Evolutionary conservation across 192 early-diverging fungal species (phyloP).

Genomic region (Thamnidium elegans): DNA sequence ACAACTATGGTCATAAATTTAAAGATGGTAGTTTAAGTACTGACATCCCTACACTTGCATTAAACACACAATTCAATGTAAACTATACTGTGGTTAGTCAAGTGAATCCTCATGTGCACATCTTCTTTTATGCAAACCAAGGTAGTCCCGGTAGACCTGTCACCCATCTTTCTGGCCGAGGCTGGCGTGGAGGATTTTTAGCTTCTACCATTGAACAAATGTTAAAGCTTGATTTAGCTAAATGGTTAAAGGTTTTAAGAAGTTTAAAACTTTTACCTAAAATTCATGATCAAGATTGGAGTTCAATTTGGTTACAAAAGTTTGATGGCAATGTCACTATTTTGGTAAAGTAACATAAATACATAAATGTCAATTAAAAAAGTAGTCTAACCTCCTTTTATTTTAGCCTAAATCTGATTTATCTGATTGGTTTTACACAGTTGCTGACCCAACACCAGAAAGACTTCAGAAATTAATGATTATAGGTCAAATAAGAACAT

Average conservation of each 20-base stretch:
- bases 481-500: conserved; percentile 61
- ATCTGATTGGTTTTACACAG: conserved; percentile 59
- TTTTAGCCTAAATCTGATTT: conserved; percentile 55
- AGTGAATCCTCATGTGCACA: conserved; percentile 84
- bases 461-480: conserved; percentile 56
- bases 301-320: conserved; percentile 81
- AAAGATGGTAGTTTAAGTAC: conserved; percentile 86
- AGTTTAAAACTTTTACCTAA: conserved; percentile 79
- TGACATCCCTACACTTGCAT: conserved; percentile 73
- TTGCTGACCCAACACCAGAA: conserved; percentile 61
- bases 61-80: conserved; percentile 79
- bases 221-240: conserved; percentile 81
- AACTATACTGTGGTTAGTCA: conserved; percentile 84
- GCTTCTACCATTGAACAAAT: conserved; percentile 74
- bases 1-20: conserved; percentile 72
- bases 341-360: conserved; percentile 38
- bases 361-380: background rate
- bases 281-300: conserved; percentile 75
- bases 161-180: conserved; percentile 63
- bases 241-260: conserved; percentile 78
- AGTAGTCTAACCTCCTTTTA: background rate
- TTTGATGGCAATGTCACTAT: conserved; percentile 92
- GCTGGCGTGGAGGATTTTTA: conserved; percentile 90
- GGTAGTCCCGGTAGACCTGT: conserved; percentile 76
- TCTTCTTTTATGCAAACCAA: conserved; percentile 84